These are phyloP conservation scores for Solanum neorickii DNA, from an alignment of 257 asterid genomes.

Conservation along the genomic window DNA sequence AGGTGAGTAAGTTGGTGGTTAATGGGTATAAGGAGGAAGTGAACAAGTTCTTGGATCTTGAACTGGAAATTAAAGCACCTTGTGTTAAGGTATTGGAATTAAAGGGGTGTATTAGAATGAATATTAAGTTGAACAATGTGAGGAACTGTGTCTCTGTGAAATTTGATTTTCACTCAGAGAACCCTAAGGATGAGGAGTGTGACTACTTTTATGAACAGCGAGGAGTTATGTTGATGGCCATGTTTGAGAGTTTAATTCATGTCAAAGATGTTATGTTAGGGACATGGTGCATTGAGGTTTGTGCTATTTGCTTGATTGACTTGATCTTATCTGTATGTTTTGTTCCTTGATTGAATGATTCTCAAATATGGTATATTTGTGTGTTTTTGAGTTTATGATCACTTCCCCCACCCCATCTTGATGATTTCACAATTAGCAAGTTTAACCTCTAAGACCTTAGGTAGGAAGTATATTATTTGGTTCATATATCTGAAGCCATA, in stretches of 20 bases:
- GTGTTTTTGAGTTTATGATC: not conserved
- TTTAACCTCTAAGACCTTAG: not conserved
- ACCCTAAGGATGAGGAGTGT: not conserved
- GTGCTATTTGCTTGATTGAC: not conserved
- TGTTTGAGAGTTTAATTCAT: not conserved
- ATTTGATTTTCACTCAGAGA: not conserved
- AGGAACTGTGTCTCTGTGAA: not conserved
- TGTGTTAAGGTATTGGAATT: not conserved
- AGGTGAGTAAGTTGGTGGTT: not conserved
- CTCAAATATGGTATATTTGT: not conserved
- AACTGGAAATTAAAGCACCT: not conserved
- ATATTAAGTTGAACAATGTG: not conserved
- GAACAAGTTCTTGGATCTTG: not conserved
- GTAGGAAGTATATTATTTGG: not conserved
- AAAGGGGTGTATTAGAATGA: not conserved
- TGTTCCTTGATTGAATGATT: not conserved
- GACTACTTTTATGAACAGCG: not conserved
- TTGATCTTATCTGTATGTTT: not conserved
- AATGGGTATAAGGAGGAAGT: not conserved
- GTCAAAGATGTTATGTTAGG: not conserved
- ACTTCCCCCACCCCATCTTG: not conserved
- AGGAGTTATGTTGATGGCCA: not conserved
- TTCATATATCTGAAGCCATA: not conserved
- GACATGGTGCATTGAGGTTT: constrained; percentile 1
- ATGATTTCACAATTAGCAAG: not conserved